Percentiles rank a stretch among this genome's conserved stretches.
Evolutionary conservation across 1,284 basidiomycete species (phyloP).

Genomic region (Papiliotrema laurentii): DNA sequence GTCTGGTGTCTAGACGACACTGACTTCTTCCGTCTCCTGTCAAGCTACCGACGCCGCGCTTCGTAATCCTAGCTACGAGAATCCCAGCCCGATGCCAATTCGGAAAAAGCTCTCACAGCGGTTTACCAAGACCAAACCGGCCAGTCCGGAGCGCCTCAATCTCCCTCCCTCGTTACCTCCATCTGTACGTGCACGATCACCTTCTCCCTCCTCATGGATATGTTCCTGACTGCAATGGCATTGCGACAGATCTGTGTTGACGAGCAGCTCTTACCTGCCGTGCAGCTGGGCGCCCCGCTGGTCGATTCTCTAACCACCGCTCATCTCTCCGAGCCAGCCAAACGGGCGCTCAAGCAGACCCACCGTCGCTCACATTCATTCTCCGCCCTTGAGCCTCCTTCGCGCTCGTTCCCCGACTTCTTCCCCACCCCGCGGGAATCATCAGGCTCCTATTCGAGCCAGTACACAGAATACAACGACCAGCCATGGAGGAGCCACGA

Average conservation of each 20-base stretch:
- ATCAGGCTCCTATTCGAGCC: neutral
- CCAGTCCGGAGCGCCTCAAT: neutral
- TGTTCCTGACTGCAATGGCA: neutral
- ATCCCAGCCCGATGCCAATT: neutral
- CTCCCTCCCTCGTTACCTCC: neutral
- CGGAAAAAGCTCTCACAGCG: constrained; percentile 3
- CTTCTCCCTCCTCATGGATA: neutral
- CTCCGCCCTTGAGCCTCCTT: constrained; percentile 9
- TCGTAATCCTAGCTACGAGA: no score
- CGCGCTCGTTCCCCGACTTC: neutral
- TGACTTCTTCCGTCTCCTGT: no score
- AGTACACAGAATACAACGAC: neutral
- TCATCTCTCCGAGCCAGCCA: constrained; percentile 1
- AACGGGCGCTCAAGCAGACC: constrained; percentile 1
- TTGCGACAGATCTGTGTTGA: no score
- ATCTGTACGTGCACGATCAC: constrained; percentile 1
- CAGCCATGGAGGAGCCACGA: constrained; percentile 38
- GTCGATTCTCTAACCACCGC: neutral
- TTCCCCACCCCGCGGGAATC: neutral
- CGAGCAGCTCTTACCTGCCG: constrained; percentile 2
- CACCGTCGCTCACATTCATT: constrained; percentile 23
- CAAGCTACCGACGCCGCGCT: no score
- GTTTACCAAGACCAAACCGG: neutral
- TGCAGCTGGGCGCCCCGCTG: neutral
- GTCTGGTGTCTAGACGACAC: no score